Percentiles rank a stretch among this genome's conserved stretches.
Conservation (phyloP, 2,329 filamentous ascomycete species). For the Colletotrichum theobromicola region DNA sequence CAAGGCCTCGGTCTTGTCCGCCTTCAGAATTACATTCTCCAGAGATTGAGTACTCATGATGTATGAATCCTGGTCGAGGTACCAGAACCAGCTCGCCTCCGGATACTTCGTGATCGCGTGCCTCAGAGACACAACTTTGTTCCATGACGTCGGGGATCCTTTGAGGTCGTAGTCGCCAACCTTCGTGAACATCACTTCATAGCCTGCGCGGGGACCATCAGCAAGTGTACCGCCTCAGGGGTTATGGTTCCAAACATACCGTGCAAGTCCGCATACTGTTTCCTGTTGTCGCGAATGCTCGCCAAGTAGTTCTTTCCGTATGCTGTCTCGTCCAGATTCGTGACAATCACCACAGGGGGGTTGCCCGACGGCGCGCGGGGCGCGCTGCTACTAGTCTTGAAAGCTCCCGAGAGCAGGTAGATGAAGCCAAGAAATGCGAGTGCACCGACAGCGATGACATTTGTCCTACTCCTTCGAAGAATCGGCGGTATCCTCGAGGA, state of each 20-base stretch:
- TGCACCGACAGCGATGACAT: slow-evolving; percentile 59
- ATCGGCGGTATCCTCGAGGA: slow-evolving; percentile 53
- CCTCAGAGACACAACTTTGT: slow-evolving; percentile 82
- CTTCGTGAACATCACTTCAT: slow-evolving; percentile 82
- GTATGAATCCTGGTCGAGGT: slow-evolving; percentile 81
- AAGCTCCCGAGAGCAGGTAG: slow-evolving; percentile 57
- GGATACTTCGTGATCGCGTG: slow-evolving; percentile 86
- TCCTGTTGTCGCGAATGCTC: slow-evolving; percentile 80
- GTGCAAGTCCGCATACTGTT: slow-evolving; percentile 84
- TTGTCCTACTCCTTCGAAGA: slow-evolving; percentile 67
- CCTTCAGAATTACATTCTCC: slow-evolving; percentile 72
- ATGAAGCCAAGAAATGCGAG: slow-evolving; percentile 63
- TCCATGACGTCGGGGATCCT: slow-evolving; percentile 68
- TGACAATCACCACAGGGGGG: slow-evolving; percentile 79
- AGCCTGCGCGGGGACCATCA: slow-evolving; percentile 62
- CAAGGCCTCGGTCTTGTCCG: slow-evolving; percentile 69
- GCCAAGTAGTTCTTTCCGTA: slow-evolving; percentile 72
- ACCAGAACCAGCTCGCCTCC: slow-evolving; percentile 83
- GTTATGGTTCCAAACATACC: slow-evolving; percentile 60
- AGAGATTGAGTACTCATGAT: slow-evolving; percentile 85
- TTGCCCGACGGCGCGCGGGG: slow-evolving; percentile 53
- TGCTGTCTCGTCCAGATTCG: slow-evolving; percentile 73
- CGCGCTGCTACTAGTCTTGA: neutral
- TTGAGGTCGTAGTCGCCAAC: slow-evolving; percentile 76
- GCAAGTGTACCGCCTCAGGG: neutral